phyloP scores from a whole-genome alignment of 1,284 basidiomycete genomes.

The Fomitopsis betulina region DNA sequence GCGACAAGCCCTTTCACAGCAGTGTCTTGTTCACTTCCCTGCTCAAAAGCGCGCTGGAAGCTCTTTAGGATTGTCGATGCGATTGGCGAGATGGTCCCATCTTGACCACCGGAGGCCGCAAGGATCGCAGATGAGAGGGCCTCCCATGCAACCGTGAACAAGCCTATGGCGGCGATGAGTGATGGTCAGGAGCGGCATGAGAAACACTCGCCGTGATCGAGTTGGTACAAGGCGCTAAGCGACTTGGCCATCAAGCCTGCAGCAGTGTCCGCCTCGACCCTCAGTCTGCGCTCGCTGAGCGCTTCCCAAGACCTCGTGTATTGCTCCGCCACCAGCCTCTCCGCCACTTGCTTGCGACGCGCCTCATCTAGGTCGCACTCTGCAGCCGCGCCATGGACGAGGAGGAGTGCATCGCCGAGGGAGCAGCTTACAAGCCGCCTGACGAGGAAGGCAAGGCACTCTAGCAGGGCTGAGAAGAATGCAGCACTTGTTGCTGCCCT shows the following conservation, averaged over 20 bases:
- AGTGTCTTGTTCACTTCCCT: constrained; percentile 22
- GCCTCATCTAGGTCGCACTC: neutral
- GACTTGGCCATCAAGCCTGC: constrained; percentile 42
- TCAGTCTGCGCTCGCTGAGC: constrained; percentile 36
- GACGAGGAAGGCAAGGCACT: constrained; percentile 61
- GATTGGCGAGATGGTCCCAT: constrained; percentile 24
- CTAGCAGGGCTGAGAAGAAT: constrained; percentile 65
- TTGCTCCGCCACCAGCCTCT: constrained; percentile 40
- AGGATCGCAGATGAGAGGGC: constrained; percentile 28
- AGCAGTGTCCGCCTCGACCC: constrained; percentile 41
- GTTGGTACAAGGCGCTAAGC: constrained; percentile 35
- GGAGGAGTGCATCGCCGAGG: constrained; percentile 12
- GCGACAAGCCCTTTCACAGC: constrained; percentile 21
- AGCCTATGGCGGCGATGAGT: constrained; percentile 18
- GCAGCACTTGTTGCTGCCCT: constrained; percentile 48
- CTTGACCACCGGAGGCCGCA: constrained; percentile 11
- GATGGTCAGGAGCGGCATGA: neutral
- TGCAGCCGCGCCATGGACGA: constrained; percentile 3
- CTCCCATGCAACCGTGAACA: constrained; percentile 46
- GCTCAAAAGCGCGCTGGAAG: constrained; percentile 30
- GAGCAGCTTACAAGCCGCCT: constrained; percentile 31
- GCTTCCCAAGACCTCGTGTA: constrained; percentile 47
- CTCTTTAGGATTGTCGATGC: constrained; percentile 40
- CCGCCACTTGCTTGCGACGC: constrained; percentile 14
- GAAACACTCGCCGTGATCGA: constrained; percentile 37